A percentile compares a stretch with the other conserved stretches of the same genome.
Evolutionary conservation across 1,139 yeast species (phyloP).

Genomic region (Blastobotrys persicus): DNA sequence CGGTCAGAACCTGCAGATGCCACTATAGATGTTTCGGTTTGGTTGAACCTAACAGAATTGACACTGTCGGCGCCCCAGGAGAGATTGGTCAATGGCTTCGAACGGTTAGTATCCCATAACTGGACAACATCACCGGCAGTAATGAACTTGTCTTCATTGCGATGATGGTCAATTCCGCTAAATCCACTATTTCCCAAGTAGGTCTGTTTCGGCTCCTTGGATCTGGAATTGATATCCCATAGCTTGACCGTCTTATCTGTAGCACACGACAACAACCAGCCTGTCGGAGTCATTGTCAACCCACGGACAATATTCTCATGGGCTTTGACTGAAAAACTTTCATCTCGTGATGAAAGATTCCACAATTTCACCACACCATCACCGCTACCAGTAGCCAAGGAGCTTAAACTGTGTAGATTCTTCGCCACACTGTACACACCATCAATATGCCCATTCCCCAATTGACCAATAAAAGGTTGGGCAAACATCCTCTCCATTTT

Average conservation of each 20-base stretch:
- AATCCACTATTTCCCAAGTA: conserved; percentile 83
- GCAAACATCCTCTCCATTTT: conserved; percentile 97
- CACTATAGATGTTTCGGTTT: conserved; percentile 81
- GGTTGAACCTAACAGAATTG: conserved; percentile 78
- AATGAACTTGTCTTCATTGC: conserved; percentile 68
- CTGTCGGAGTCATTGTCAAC: conserved; percentile 70
- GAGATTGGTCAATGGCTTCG: conserved; percentile 70
- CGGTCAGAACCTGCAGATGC: conserved; percentile 95
- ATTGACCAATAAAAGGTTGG: conserved; percentile 91
- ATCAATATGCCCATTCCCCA: conserved; percentile 93
- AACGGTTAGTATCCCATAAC: conserved; percentile 83
- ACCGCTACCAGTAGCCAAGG: conserved; percentile 88
- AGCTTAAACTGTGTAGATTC: conserved; percentile 65
- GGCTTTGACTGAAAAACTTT: conserved; percentile 74
- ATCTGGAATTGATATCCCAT: conserved; percentile 53
- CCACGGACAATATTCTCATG: conserved; percentile 93
- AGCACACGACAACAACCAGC: conserved; percentile 77
- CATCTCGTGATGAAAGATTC: conserved; percentile 77
- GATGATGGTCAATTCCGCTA: conserved; percentile 83
- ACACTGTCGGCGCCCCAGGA: conserved; percentile 97
- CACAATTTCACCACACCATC: conserved; percentile 95
- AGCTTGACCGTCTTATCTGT: conserved; percentile 84
- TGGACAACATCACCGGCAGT: conserved; percentile 91
- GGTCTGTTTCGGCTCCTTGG: conserved; percentile 53
- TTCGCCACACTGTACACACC: conserved; percentile 91